These are phyloP conservation scores for Leucogyrophana mollusca DNA, from an alignment of 768 basidiomycete species.

Conservation along the genomic window DNA sequence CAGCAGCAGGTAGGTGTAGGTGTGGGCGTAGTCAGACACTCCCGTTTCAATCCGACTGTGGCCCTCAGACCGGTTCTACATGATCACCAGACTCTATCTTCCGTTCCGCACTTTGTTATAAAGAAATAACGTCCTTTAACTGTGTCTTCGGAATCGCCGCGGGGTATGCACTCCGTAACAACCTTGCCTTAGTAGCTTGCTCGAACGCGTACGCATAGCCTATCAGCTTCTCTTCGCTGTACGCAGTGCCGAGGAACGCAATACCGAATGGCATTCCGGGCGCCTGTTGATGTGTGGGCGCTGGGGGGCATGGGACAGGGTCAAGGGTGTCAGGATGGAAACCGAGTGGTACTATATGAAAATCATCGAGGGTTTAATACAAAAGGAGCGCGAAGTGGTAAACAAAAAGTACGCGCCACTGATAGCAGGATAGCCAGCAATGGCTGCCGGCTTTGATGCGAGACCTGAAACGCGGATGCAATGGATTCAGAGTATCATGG, in stretches of 20 bases:
- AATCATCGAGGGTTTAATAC: not conserved
- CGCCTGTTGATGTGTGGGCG: slow-evolving; percentile 25
- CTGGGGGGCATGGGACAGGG: slow-evolving; percentile 41
- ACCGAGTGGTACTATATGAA: slow-evolving; percentile 50
- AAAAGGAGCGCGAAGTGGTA: not conserved
- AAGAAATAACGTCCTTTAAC: slow-evolving; percentile 31
- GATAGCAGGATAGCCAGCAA: slow-evolving; percentile 66
- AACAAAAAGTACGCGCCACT: too few relatives aligned
- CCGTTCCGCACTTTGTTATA: too few relatives aligned
- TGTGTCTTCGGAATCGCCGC: slow-evolving; percentile 59
- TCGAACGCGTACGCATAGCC: slow-evolving; percentile 65
- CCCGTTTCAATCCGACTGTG: too few relatives aligned
- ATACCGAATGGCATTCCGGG: slow-evolving; percentile 62
- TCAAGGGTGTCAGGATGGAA: slow-evolving; percentile 49
- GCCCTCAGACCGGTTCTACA: too few relatives aligned
- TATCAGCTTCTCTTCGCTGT: slow-evolving; percentile 57
- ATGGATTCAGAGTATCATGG: not conserved
- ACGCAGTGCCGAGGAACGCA: slow-evolving; percentile 61
- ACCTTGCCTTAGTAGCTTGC: slow-evolving; percentile 55
- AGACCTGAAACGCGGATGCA: slow-evolving; percentile 17
- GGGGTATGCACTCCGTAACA: slow-evolving; percentile 45
- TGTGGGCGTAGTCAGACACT: too few relatives aligned
- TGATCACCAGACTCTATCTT: too few relatives aligned
- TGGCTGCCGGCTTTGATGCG: slow-evolving; percentile 39
- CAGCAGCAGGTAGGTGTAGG: too few relatives aligned